Conservation (phyloP, 768 basidiomycete genomes). For the Rhodotorula paludigena region DNA sequence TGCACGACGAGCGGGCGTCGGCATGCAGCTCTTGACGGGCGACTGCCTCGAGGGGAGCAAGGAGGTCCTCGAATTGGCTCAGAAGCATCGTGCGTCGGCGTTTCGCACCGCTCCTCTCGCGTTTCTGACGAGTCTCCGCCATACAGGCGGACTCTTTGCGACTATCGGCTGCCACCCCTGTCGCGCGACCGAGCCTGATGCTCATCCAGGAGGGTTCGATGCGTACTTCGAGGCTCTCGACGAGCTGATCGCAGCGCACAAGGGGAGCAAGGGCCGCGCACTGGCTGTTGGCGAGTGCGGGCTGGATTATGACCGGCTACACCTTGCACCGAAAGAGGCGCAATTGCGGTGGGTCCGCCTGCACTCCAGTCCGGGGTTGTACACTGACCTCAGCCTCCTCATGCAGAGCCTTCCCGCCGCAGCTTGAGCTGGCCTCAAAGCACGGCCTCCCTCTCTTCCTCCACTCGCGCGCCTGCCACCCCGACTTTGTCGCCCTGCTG, state of each 20-base stretch:
- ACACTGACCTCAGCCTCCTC: background rate
- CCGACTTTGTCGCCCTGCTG: constrained; percentile 63
- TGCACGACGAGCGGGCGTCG: constrained; percentile 59
- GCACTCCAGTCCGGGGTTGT: background rate
- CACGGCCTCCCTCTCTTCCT: constrained; percentile 71
- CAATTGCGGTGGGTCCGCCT: constrained; percentile 48
- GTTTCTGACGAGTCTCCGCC: background rate
- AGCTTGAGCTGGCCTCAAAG: constrained; percentile 64
- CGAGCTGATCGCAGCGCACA: constrained; percentile 46
- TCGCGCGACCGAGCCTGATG: constrained; percentile 63
- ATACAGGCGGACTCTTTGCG: constrained; percentile 57
- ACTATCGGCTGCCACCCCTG: constrained; percentile 80
- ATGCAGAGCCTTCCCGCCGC: constrained; percentile 59
- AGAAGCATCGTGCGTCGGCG: constrained; percentile 55
- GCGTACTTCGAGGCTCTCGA: constrained; percentile 62
- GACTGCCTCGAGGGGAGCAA: constrained; percentile 63
- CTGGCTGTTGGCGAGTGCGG: constrained; percentile 78
- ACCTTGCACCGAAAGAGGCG: constrained; percentile 58
- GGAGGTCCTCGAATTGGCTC: constrained; percentile 60
- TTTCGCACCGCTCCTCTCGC: too few species aligned
- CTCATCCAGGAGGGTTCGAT: constrained; percentile 56
- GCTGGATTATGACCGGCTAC: constrained; percentile 71
- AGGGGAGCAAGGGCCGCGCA: constrained; percentile 47
- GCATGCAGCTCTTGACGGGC: constrained; percentile 71
- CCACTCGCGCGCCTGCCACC: constrained; percentile 71